A percentile compares a stretch with the other conserved stretches of the same genome.
Conservation (phyloP, 352 stramenopile species). For the Pythium phragmitis region DNA sequence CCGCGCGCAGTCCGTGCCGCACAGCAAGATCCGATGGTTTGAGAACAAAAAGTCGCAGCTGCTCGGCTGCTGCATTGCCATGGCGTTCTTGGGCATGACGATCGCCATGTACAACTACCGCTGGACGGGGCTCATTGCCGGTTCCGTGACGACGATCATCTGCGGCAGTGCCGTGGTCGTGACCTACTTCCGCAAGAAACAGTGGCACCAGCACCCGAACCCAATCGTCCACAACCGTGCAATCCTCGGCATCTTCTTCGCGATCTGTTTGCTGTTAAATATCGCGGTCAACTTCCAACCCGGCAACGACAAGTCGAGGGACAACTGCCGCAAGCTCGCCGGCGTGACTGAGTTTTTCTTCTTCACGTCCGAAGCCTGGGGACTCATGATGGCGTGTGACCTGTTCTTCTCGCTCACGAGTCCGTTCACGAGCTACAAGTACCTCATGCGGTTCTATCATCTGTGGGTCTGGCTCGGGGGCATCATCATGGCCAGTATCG, state of each 20-base stretch:
- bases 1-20: constrained; percentile 61
- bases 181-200: constrained; percentile 87
- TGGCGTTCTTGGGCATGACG: constrained; percentile 82
- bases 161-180: constrained; percentile 83
- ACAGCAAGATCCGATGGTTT: constrained; percentile 83
- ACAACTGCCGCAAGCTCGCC: constrained; percentile 65
- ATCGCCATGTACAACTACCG: constrained; percentile 89
- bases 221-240: constrained; percentile 87
- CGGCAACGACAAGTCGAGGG: constrained; percentile 39
- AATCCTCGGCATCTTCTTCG: constrained; percentile 84
- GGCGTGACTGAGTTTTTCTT: constrained; percentile 90
- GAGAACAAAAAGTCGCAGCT: constrained; percentile 89
- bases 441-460: constrained; percentile 88
- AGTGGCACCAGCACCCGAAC: constrained; percentile 89
- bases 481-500: constrained; percentile 80
- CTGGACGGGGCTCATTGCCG: constrained; percentile 85
- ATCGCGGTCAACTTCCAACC: constrained; percentile 79
- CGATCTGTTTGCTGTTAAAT: constrained; percentile 81
- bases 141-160: constrained; percentile 86
- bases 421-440: constrained; percentile 90
- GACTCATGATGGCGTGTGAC: constrained; percentile 87
- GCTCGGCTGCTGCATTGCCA: constrained; percentile 81
- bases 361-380: constrained; percentile 85
- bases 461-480: constrained; percentile 82
- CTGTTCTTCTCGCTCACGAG: constrained; percentile 87